Conservation (phyloP, 106 monocot species). For the Dactylorhiza incarnata region DNA sequence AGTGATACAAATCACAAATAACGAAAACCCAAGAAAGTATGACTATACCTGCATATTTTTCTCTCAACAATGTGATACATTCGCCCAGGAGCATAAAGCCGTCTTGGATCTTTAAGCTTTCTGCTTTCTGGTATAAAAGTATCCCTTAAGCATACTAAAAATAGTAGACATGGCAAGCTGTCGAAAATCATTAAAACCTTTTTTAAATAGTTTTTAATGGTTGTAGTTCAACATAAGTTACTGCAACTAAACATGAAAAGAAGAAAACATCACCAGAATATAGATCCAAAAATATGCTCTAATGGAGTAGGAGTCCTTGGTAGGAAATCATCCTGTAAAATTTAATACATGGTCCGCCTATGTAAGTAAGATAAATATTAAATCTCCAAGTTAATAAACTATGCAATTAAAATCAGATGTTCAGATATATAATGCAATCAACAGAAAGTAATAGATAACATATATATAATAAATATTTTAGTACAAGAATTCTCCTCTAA, state of each 20-base stretch:
- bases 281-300: slow-evolving; percentile 83
- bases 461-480: not conserved
- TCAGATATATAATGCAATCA: not conserved
- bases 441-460: not conserved
- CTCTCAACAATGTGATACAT: slow-evolving; percentile 95
- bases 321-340: slow-evolving; percentile 87
- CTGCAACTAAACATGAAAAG: not conserved
- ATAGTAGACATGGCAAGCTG: slow-evolving; percentile 92
- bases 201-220: slow-evolving; percentile 12
- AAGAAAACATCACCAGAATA: slow-evolving; percentile 65
- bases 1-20: too few relatives aligned
- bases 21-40: not conserved
- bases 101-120: slow-evolving; percentile 85
- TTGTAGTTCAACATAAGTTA: not conserved
- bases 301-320: slow-evolving; percentile 88
- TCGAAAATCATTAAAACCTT: slow-evolving; percentile 35
- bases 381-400: not conserved
- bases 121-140: slow-evolving; percentile 84
- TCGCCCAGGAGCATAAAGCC: slow-evolving; percentile 91
- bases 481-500: not conserved
- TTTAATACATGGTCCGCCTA: not conserved
- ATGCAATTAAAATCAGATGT: not conserved
- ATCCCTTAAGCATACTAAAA: slow-evolving; percentile 85
- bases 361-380: not conserved
- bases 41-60: slow-evolving; percentile 75